Conservation (phyloP, 345 rosid genomes). For the Anastatica hierochuntica region DNA sequence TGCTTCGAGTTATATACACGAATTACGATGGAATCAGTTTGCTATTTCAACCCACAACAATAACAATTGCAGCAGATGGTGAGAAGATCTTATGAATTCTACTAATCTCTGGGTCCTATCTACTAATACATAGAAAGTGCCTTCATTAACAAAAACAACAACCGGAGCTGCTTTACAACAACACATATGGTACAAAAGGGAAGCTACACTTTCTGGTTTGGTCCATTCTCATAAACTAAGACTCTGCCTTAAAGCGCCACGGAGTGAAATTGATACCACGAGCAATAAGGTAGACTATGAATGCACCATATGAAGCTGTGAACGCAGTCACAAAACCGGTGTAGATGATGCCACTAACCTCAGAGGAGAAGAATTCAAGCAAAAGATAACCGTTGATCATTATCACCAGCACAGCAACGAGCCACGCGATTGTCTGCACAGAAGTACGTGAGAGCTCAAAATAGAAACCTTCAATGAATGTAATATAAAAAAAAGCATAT, state of each 20-base stretch:
- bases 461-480: not conserved
- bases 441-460: not conserved
- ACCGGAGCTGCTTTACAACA: too few species aligned
- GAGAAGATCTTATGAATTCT: too few species aligned
- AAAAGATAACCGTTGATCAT: conserved; percentile 79
- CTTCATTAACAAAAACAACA: too few species aligned
- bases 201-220: too few species aligned
- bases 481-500: not conserved
- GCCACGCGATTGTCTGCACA: conserved; percentile 61
- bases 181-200: too few species aligned
- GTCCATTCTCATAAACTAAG: too few species aligned
- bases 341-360: conserved; percentile 40
- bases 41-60: too few species aligned
- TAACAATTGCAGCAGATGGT: too few species aligned
- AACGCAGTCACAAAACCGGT: conserved; percentile 29
- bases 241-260: conserved; percentile 25
- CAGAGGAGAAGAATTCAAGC: conserved; percentile 57
- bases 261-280: conserved; percentile 32
- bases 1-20: too few species aligned
- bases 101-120: too few species aligned
- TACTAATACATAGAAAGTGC: too few species aligned
- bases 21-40: too few species aligned
- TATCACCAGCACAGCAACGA: conserved; percentile 73
- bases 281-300: conserved; percentile 58
- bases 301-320: conserved; percentile 48